phyloP scores from a whole-genome alignment of 495 filamentous ascomycete genomes.

The Penicillium tannophilum region DNA sequence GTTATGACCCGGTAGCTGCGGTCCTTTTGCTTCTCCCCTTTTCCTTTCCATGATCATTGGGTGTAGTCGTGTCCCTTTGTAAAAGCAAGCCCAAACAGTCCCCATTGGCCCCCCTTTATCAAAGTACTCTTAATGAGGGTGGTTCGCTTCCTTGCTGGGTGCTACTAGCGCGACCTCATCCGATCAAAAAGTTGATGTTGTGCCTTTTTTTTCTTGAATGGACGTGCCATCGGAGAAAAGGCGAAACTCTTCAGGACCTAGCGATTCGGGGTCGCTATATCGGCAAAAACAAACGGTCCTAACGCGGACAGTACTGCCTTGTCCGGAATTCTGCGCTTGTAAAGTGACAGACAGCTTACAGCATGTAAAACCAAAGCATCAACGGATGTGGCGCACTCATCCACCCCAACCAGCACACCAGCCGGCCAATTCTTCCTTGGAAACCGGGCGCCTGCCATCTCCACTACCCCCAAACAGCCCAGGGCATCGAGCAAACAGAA shows the following conservation, averaged over 20 bases:
- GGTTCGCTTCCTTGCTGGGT: neutral
- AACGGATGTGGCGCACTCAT: slow-evolving; percentile 22
- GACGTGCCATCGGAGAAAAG: neutral
- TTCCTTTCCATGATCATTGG: neutral
- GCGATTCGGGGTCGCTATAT: neutral
- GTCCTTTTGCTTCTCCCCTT: neutral
- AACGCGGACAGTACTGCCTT: neutral
- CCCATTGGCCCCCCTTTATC: too few species aligned
- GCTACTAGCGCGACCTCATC: neutral
- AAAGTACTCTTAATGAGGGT: too few species aligned
- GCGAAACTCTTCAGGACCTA: neutral
- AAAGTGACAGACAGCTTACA: neutral
- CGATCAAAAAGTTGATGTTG: neutral
- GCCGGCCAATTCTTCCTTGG: slow-evolving; percentile 70
- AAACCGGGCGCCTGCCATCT: slow-evolving; percentile 53
- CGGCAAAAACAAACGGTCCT: neutral
- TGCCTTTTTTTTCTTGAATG: neutral
- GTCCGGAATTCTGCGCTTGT: neutral
- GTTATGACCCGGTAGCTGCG: slow-evolving; percentile 11
- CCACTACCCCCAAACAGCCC: slow-evolving; percentile 59
- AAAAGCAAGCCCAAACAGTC: too few species aligned
- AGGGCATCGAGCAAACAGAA: slow-evolving; percentile 69
- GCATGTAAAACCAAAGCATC: slow-evolving; percentile 1
- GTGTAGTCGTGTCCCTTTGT: too few species aligned
- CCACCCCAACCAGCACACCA: slow-evolving; percentile 68